Evolutionary conservation across 306 rosid genomes (phyloP).

Genomic region (Pyrus pyrifolia): DNA sequence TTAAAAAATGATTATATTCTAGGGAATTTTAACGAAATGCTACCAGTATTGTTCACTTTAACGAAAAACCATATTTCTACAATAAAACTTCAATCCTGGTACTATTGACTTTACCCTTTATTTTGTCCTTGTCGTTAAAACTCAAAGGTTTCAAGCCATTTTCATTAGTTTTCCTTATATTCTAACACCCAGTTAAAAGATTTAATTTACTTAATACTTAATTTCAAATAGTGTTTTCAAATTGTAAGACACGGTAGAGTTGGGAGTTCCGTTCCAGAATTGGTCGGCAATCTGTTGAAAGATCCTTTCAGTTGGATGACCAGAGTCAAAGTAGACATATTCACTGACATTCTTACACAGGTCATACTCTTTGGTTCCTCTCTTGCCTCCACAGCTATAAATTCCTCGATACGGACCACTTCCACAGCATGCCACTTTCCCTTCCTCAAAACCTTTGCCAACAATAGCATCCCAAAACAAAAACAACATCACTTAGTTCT

Average conservation of each 20-base stretch:
- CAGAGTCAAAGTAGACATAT: conserved; percentile 37
- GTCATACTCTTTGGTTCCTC: conserved; percentile 20
- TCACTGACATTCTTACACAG: conserved; percentile 28
- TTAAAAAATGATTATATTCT: too few species aligned
- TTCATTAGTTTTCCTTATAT: too few species aligned
- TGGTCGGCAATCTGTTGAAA: conserved; percentile 16
- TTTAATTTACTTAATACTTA: not conserved
- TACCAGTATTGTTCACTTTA: too few species aligned
- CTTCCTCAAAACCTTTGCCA: conserved; percentile 26
- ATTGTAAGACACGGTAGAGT: conserved; percentile 10
- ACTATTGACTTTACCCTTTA: too few species aligned
- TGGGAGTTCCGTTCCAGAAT: conserved; percentile 24
- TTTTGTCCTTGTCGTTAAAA: too few species aligned
- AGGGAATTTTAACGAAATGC: too few species aligned
- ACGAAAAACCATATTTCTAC: too few species aligned
- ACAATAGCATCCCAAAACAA: not conserved
- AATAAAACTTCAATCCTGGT: too few species aligned
- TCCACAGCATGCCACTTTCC: conserved; percentile 23
- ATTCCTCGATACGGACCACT: conserved; percentile 22
- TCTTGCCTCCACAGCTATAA: conserved; percentile 27
- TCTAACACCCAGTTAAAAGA: not conserved
- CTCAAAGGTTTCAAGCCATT: too few species aligned
- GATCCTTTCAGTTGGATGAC: conserved; percentile 20
- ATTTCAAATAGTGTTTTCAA: conserved; percentile 21
- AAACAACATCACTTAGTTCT: not conserved